A percentile compares a stretch with the other conserved stretches of the same genome.
These are phyloP conservation scores for Proliferodiscus dingleyae DNA, from an alignment of 2,329 filamentous ascomycete species.

Conservation along the genomic window DNA sequence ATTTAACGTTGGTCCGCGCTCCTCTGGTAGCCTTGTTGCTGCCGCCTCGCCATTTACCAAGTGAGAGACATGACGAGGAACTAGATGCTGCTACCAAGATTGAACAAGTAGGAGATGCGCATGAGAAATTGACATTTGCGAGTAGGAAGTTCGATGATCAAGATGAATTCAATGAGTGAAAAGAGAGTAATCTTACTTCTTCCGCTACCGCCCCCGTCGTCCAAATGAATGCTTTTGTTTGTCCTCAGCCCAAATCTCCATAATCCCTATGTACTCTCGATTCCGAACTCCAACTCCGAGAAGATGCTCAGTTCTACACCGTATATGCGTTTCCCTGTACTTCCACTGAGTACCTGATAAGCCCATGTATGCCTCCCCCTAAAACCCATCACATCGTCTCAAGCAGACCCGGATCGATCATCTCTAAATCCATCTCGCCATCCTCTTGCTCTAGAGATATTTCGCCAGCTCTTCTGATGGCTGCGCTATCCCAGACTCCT, in stretches of 20 bases:
- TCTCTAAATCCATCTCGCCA: background rate
- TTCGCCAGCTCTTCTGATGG: constrained; percentile 5
- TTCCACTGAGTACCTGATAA: background rate
- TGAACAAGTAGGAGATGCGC: too few species aligned
- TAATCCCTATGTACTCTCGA: background rate
- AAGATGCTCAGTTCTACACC: background rate
- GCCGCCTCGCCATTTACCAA: too few species aligned
- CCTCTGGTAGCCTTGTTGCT: too few species aligned
- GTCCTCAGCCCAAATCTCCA: background rate
- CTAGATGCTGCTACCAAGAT: too few species aligned
- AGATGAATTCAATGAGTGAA: too few species aligned
- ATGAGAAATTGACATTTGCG: background rate
- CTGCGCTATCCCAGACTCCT: constrained; percentile 20
- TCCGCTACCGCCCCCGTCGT: background rate
- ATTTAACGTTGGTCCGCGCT: too few species aligned
- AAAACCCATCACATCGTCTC: background rate
- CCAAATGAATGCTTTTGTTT: background rate
- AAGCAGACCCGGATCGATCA: constrained; percentile 1
- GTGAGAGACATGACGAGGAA: too few species aligned
- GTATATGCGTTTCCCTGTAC: background rate
- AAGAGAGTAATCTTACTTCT: background rate
- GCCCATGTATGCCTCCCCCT: background rate
- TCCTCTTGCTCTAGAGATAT: constrained; percentile 7
- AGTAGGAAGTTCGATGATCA: background rate
- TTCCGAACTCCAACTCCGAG: background rate